These are phyloP conservation scores for Fusarium sulawesiense DNA, from an alignment of 2,329 filamentous ascomycete genomes.

Conservation along the genomic window DNA sequence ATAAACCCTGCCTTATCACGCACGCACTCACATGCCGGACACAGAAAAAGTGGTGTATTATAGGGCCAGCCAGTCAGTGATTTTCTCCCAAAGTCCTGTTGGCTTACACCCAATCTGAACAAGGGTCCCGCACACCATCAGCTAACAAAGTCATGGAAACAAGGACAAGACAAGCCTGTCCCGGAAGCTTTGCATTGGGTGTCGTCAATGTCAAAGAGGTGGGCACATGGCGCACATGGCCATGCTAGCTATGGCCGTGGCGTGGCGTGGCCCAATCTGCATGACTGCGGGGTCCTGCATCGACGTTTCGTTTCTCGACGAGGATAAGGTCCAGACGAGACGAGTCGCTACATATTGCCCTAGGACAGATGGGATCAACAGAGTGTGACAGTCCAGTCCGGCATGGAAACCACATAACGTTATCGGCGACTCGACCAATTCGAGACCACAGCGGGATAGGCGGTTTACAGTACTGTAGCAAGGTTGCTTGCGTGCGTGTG, in stretches of 20 bases:
- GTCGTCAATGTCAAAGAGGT: conserved; percentile 17
- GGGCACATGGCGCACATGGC: conserved; percentile 39
- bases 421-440: conserved; percentile 7
- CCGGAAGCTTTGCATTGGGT: conserved; percentile 19
- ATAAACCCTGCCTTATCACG: conserved; percentile 36
- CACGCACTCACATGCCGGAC: conserved; percentile 19
- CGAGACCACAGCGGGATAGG: conserved; percentile 11
- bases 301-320: conserved; percentile 35
- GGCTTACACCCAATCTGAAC: conserved; percentile 3
- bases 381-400: conserved; percentile 17
- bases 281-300: conserved; percentile 42
- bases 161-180: conserved; percentile 23
- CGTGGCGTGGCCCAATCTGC: conserved; percentile 24
- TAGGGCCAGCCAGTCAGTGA: conserved; percentile 20
- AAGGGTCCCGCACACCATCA: conserved; percentile 37
- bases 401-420: conserved; percentile 1
- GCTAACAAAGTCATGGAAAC: conserved; percentile 17
- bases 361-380: conserved; percentile 30
- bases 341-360: conserved; percentile 21
- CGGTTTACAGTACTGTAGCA: conserved; percentile 13
- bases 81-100: conserved; percentile 13
- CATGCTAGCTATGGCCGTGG: conserved; percentile 15
- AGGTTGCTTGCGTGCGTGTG: conserved; percentile 19
- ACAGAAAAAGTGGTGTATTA: conserved; percentile 11
- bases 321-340: conserved; percentile 19